Evolutionary conservation across 2,329 filamentous ascomycete species (phyloP).

Genomic region (Fusarium sp.): DNA sequence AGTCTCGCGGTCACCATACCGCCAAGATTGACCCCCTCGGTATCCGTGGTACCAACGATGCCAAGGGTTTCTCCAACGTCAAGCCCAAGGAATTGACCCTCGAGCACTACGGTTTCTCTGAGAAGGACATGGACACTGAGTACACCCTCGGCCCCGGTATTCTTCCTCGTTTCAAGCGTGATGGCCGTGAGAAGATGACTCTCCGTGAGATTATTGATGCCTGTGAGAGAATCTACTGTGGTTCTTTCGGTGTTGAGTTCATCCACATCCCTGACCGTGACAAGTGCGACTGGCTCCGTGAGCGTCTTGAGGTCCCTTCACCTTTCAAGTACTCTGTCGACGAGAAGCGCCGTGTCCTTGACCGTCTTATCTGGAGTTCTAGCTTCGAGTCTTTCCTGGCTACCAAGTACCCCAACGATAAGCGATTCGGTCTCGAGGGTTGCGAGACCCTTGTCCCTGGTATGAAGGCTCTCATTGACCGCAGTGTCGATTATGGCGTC

Average conservation of each 20-base stretch:
- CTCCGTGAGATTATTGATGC: slow-evolving; percentile 91
- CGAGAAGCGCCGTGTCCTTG: slow-evolving; percentile 97
- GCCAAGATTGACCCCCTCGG: slow-evolving; percentile 96
- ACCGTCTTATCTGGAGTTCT: slow-evolving; percentile 97
- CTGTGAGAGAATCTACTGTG: slow-evolving; percentile 96
- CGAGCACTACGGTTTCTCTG: slow-evolving; percentile 93
- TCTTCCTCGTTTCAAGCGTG: slow-evolving; percentile 89
- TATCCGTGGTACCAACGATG: slow-evolving; percentile 73
- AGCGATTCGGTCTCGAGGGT: slow-evolving; percentile 98
- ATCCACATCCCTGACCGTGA: slow-evolving; percentile 98
- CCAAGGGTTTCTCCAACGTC: slow-evolving; percentile 84
- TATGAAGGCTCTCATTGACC: slow-evolving; percentile 99
- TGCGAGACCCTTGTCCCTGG: slow-evolving; percentile 96
- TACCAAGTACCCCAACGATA: slow-evolving; percentile 99
- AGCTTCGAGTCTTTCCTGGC: slow-evolving; percentile 96
- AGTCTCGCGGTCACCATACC: slow-evolving; percentile 98
- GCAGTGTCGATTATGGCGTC: slow-evolving; percentile 97
- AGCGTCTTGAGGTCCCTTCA: slow-evolving; percentile 91
- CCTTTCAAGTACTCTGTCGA: slow-evolving; percentile 98
- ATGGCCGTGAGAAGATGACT: slow-evolving; percentile 93
- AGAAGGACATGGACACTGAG: slow-evolving; percentile 92
- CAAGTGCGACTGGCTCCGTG: slow-evolving; percentile 98
- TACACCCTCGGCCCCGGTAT: slow-evolving; percentile 95
- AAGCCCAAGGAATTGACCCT: slow-evolving; percentile 93
- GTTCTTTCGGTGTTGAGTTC: slow-evolving; percentile 97